Evolutionary conservation across 2,329 filamentous ascomycete genomes (phyloP).

Genomic region (Pyrenophora teres): DNA sequence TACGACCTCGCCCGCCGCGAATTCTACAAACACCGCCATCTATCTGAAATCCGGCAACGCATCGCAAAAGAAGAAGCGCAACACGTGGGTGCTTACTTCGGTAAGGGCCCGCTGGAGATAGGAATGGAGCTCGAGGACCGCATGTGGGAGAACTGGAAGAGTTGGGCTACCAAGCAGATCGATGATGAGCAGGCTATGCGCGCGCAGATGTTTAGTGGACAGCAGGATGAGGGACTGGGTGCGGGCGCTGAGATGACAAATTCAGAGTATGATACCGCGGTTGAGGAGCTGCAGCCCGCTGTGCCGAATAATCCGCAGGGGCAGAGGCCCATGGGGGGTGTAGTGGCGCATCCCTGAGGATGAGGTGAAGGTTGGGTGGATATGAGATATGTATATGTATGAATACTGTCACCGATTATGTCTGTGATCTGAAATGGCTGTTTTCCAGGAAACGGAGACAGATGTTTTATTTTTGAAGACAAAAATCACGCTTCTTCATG

Average conservation of each 20-base stretch:
- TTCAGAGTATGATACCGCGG: slow-evolving; percentile 34
- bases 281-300: slow-evolving; percentile 42
- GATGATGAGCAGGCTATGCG: slow-evolving; percentile 54
- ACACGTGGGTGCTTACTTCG: slow-evolving; percentile 86
- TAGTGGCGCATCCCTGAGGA: slow-evolving; percentile 40
- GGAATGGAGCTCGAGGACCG: slow-evolving; percentile 82
- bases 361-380: slow-evolving; percentile 23
- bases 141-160: slow-evolving; percentile 82
- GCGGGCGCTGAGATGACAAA: slow-evolving; percentile 21
- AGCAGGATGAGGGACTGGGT: slow-evolving; percentile 39
- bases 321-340: slow-evolving; percentile 46
- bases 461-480: too few relatives aligned
- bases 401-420: neutral
- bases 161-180: slow-evolving; percentile 68
- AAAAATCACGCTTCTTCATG: too few relatives aligned
- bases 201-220: slow-evolving; percentile 49
- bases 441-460: too few relatives aligned
- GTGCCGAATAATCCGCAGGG: slow-evolving; percentile 31
- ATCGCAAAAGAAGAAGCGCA: slow-evolving; percentile 87
- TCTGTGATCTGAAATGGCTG: too few relatives aligned
- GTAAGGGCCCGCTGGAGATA: slow-evolving; percentile 73
- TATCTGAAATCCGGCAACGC: slow-evolving; percentile 79
- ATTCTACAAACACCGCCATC: slow-evolving; percentile 83
- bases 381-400: slow-evolving; percentile 31
- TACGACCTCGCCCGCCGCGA: slow-evolving; percentile 89